Conservation (phyloP, 2,329 filamentous ascomycete species). For the Sporothrix sp. region DNA sequence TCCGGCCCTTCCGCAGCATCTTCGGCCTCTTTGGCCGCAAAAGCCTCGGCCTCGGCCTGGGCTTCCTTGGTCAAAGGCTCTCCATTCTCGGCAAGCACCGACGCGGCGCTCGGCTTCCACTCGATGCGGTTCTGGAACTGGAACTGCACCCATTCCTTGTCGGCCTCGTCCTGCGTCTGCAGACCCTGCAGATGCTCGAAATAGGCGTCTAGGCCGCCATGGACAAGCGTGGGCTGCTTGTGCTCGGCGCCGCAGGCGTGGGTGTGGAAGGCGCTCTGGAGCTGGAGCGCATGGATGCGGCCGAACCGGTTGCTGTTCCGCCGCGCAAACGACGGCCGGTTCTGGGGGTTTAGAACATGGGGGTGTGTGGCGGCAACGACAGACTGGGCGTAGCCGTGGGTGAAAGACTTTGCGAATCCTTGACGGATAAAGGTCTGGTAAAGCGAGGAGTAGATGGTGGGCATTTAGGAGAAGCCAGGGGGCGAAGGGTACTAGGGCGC, state of each 20-base stretch:
- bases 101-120: slow-evolving; percentile 60
- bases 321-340: slow-evolving; percentile 52
- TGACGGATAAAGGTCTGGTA: slow-evolving; percentile 85
- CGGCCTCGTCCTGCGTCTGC: slow-evolving; percentile 54
- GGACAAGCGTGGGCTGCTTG: slow-evolving; percentile 38
- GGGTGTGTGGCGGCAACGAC: slow-evolving; percentile 88
- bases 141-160: slow-evolving; percentile 84
- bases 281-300: slow-evolving; percentile 51
- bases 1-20: background rate
- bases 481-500: slow-evolving; percentile 42
- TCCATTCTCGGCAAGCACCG: slow-evolving; percentile 40
- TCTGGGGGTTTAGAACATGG: slow-evolving; percentile 65
- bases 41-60: slow-evolving; percentile 24
- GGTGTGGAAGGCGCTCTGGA: slow-evolving; percentile 68
- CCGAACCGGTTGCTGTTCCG: slow-evolving; percentile 46
- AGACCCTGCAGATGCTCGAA: slow-evolving; percentile 82
- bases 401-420: slow-evolving; percentile 93
- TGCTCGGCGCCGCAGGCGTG: slow-evolving; percentile 47
- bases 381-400: slow-evolving; percentile 95
- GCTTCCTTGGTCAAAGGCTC: slow-evolving; percentile 21
- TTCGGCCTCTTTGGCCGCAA: background rate
- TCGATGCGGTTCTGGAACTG: slow-evolving; percentile 82
- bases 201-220: slow-evolving; percentile 75
- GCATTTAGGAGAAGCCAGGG: slow-evolving; percentile 79
- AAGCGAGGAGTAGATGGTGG: slow-evolving; percentile 57